A percentile compares a stretch with the other conserved stretches of the same genome.
Conservation (phyloP, 1,139 yeast species). For the Saccharomyces hybrid region DNA sequence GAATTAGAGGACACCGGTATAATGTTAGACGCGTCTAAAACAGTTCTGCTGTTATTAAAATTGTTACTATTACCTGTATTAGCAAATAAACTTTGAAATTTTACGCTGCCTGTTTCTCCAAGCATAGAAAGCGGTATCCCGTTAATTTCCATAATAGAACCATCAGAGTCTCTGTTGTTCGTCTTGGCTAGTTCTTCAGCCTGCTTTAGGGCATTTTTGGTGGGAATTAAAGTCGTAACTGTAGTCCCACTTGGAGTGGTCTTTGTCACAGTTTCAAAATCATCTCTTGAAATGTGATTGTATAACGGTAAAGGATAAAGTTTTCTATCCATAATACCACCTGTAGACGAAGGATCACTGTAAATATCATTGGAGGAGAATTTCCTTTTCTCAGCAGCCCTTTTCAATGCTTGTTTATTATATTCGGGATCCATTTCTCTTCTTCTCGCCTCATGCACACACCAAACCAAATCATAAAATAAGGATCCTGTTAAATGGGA, state of each 20-base stretch:
- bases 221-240: conserved; percentile 79
- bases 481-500: conserved; percentile 87
- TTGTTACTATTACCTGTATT: not conserved
- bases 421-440: conserved; percentile 45
- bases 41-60: not conserved
- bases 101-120: conserved; percentile 69
- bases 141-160: conserved; percentile 39
- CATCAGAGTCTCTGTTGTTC: conserved; percentile 18
- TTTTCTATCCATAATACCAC: conserved; percentile 20
- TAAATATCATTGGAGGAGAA: not conserved
- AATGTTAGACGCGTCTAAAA: not conserved
- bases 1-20: not conserved
- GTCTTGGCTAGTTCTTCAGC: conserved; percentile 33
- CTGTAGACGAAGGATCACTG: conserved; percentile 5
- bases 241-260: conserved; percentile 93
- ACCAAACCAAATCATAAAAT: conserved; percentile 89
- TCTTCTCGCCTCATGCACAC: conserved; percentile 88
- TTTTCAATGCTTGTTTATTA: conserved; percentile 34
- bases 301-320: conserved; percentile 83
- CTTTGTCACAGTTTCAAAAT: conserved; percentile 73
- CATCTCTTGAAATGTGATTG: conserved; percentile 83
- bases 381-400: conserved; percentile 22
- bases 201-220: conserved; percentile 54
- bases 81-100: conserved; percentile 11
- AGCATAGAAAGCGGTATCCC: conserved; percentile 77